These are phyloP conservation scores for Epichloe scottii DNA, from an alignment of 2,329 filamentous ascomycete species.

Conservation along the genomic window DNA sequence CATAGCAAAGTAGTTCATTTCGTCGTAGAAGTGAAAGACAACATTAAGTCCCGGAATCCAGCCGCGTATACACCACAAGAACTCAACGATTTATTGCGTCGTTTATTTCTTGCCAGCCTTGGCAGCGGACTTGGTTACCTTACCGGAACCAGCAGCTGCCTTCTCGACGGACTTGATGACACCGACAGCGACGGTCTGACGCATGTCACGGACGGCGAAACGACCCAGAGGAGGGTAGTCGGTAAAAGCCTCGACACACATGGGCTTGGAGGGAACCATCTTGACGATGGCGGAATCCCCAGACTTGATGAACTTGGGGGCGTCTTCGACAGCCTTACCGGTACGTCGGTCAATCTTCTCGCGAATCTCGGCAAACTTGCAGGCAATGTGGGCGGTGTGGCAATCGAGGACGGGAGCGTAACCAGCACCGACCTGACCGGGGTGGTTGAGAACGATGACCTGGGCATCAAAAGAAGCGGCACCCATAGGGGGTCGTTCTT, in stretches of 20 bases:
- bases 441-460: slow-evolving; percentile 99
- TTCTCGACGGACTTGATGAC: slow-evolving; percentile 85
- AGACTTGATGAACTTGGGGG: slow-evolving; percentile 99
- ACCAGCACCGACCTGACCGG: slow-evolving; percentile 96
- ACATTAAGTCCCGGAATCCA: slow-evolving; percentile 18
- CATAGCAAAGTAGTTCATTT: slow-evolving; percentile 30
- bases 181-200: slow-evolving; percentile 80
- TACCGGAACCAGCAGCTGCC: slow-evolving; percentile 41
- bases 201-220: slow-evolving; percentile 99
- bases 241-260: slow-evolving; percentile 99
- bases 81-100: slow-evolving; percentile 9
- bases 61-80: slow-evolving; percentile 15
- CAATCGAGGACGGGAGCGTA: slow-evolving; percentile 99
- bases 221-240: slow-evolving; percentile 98
- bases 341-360: slow-evolving; percentile 99
- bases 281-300: slow-evolving; percentile 99
- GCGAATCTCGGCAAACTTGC: slow-evolving; percentile 98
- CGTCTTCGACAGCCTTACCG: slow-evolving; percentile 85
- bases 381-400: slow-evolving; percentile 99
- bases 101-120: slow-evolving; percentile 66
- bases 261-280: slow-evolving; percentile 99
- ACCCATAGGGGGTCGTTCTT: slow-evolving; percentile 96
- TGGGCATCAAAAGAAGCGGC: slow-evolving; percentile 96
- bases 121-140: slow-evolving; percentile 61
- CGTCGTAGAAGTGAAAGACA: slow-evolving; percentile 32